These are phyloP conservation scores for Phialophora macrospora DNA, from an alignment of 2,329 filamentous ascomycete species.

Conservation along the genomic window DNA sequence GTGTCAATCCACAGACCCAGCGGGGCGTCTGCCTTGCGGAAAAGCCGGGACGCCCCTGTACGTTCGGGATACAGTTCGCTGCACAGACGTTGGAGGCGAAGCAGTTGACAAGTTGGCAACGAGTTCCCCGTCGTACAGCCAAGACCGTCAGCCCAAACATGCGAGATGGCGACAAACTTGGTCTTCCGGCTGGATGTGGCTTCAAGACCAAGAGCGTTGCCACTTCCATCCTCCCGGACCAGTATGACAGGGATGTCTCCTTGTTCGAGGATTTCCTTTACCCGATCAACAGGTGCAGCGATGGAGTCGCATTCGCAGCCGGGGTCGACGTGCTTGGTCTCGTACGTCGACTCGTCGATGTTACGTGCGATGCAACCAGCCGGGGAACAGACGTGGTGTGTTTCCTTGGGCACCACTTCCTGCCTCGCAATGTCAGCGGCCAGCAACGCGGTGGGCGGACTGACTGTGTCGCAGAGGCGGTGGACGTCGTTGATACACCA, in stretches of 20 bases:
- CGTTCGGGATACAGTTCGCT: constrained; percentile 17
- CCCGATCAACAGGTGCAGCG: constrained; percentile 10
- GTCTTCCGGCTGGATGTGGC: constrained; percentile 4
- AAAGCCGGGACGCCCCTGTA: constrained; percentile 8
- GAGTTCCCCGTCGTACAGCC: constrained; percentile 44
- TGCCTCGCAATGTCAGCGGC: constrained; percentile 3
- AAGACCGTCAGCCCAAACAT: constrained; percentile 48
- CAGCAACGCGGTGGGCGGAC: constrained; percentile 12
- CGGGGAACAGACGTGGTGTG: constrained; percentile 5
- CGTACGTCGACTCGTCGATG: constrained; percentile 20
- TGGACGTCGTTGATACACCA: constrained; percentile 22
- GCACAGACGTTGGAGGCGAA: constrained; percentile 39
- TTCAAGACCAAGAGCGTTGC: background rate
- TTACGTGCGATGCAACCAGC: constrained; percentile 16
- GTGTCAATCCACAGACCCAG: constrained; percentile 39
- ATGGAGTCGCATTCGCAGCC: constrained; percentile 16
- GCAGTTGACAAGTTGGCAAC: constrained; percentile 44
- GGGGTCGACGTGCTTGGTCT: constrained; percentile 17
- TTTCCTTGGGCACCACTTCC: constrained; percentile 9
- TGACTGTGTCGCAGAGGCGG: constrained; percentile 13
- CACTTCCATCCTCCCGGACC: constrained; percentile 1
- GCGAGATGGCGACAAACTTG: constrained; percentile 46
- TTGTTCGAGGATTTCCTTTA: constrained; percentile 15
- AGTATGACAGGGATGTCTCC: constrained; percentile 18
- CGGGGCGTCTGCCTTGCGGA: background rate